phyloP scores from a whole-genome alignment of 2,329 filamentous ascomycete species.

The Colletotrichum gloeosporioides region DNA sequence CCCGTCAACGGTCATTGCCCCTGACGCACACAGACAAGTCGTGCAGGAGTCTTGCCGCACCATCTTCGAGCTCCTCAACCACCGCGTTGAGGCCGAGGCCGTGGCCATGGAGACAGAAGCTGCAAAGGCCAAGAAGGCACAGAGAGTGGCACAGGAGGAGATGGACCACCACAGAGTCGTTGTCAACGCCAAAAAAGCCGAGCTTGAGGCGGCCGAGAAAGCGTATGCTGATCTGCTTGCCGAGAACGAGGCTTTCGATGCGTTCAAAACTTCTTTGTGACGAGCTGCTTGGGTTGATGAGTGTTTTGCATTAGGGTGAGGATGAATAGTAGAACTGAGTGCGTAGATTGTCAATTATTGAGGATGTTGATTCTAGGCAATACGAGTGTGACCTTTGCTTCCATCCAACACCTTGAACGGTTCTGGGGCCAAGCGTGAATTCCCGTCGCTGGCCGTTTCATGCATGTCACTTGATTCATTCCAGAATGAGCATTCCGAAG shows the following conservation, averaged over 20 bases:
- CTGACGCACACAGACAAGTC: background rate
- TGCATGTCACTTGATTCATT: background rate
- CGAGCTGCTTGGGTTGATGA: background rate
- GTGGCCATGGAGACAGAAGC: background rate
- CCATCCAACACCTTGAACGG: background rate
- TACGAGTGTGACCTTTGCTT: background rate
- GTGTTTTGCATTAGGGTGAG: background rate
- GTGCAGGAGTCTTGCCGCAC: background rate
- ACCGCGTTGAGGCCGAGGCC: background rate
- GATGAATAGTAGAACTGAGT: background rate
- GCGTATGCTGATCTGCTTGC: background rate
- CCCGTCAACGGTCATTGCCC: background rate
- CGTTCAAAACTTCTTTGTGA: background rate
- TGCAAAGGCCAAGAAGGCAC: background rate
- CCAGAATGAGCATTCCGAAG: background rate
- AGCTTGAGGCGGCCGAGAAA: background rate
- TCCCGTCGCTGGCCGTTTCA: background rate
- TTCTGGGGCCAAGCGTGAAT: background rate
- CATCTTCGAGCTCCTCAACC: background rate
- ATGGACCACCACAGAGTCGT: background rate
- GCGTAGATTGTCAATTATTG: background rate
- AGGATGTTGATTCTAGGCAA: background rate
- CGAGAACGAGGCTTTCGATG: background rate
- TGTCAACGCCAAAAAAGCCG: background rate
- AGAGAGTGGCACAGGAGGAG: background rate